Evolutionary conservation across 768 basidiomycete genomes (phyloP).

Genomic region (Epithele typhae): DNA sequence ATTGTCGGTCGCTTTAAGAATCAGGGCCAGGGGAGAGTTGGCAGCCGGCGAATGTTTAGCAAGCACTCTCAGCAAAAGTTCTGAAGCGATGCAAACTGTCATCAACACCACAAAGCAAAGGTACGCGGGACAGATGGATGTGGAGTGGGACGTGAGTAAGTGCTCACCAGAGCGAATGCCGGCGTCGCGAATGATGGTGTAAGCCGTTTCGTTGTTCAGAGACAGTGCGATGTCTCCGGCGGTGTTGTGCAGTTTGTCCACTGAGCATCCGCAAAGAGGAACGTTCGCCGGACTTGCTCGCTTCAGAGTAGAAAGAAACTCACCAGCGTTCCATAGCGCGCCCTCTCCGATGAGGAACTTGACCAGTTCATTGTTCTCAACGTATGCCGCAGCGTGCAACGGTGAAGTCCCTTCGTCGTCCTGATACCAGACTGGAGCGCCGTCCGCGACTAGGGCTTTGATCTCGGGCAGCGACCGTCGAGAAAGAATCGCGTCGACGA

Average conservation of each 20-base stretch:
- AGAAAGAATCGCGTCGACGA: slow-evolving; percentile 57
- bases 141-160: background rate
- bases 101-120: background rate
- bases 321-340: slow-evolving; percentile 88
- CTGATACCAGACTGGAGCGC: slow-evolving; percentile 89
- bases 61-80: slow-evolving; percentile 66
- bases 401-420: slow-evolving; percentile 74
- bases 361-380: slow-evolving; percentile 60
- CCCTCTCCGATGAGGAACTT: slow-evolving; percentile 71
- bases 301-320: background rate
- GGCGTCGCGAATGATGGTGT: slow-evolving; percentile 81
- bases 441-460: slow-evolving; percentile 49
- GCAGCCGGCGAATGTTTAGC: slow-evolving; percentile 34
- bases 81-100: slow-evolving; percentile 38
- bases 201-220: slow-evolving; percentile 71
- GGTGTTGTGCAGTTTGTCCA: slow-evolving; percentile 75
- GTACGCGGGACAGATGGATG: background rate
- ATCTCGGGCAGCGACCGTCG: slow-evolving; percentile 41
- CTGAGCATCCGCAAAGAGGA: slow-evolving; percentile 30
- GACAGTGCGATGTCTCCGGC: slow-evolving; percentile 90
- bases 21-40: slow-evolving; percentile 28
- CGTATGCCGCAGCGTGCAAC: slow-evolving; percentile 83
- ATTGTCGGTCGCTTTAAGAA: slow-evolving; percentile 46
- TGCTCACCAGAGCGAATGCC: slow-evolving; percentile 82
- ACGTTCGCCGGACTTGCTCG: background rate